These are phyloP conservation scores for Epichloe uncinata DNA, from an alignment of 2,329 filamentous ascomycete species.

Conservation along the genomic window DNA sequence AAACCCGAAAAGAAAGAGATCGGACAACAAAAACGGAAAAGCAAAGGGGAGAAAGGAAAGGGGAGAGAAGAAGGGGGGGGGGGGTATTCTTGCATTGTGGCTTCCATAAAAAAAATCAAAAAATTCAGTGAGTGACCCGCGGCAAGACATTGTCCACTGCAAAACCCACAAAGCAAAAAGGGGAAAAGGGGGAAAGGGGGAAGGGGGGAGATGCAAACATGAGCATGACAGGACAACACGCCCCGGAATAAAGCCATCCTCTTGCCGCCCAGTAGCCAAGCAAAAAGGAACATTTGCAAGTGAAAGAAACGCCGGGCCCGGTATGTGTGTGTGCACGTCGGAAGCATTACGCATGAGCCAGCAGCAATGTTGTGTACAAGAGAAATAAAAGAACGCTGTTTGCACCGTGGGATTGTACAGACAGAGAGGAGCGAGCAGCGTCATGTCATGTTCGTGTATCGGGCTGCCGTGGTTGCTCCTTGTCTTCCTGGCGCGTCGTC, in stretches of 20 bases:
- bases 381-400: neutral
- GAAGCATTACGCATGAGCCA: neutral
- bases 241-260: neutral
- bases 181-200: neutral
- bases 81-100: neutral
- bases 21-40: neutral
- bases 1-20: neutral
- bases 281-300: neutral
- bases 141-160: too few species aligned
- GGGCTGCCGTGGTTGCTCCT: neutral
- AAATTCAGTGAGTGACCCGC: neutral
- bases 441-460: neutral
- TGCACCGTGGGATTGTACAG: neutral
- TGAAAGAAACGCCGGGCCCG: neutral
- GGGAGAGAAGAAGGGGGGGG: too few species aligned
- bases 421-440: too few species aligned
- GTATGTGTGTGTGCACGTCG: neutral
- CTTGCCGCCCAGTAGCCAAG: neutral
- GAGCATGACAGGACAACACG: neutral
- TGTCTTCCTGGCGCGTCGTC: constrained; percentile 1
- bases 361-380: neutral
- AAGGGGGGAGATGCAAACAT: neutral
- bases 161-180: neutral
- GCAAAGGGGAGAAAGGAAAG: too few species aligned
- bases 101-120: neutral